Conservation (phyloP, 2,329 filamentous ascomycete species). For the Colletotrichum sp. region DNA sequence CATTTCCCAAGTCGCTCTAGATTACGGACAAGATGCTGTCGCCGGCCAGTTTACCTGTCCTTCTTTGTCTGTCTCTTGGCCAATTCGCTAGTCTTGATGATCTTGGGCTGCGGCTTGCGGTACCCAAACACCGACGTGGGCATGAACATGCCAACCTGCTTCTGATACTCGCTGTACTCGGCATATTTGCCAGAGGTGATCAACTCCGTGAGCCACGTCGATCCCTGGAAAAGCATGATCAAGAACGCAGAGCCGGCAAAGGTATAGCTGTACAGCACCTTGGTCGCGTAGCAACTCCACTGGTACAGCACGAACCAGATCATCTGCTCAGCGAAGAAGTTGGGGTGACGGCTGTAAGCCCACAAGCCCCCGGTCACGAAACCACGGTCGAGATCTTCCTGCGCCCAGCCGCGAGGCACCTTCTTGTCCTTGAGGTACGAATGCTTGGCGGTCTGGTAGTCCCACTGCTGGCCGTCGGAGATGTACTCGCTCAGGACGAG, state of each 20-base stretch:
- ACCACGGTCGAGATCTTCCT: constrained; percentile 84
- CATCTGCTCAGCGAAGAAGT: constrained; percentile 90
- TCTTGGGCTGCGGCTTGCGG: constrained; percentile 45
- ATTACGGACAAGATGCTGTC: not conserved
- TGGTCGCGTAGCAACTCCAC: constrained; percentile 81
- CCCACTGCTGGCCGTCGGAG: constrained; percentile 93
- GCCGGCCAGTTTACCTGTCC: constrained; percentile 26
- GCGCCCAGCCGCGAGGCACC: constrained; percentile 67
- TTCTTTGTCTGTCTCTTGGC: constrained; percentile 49
- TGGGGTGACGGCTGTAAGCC: constrained; percentile 89
- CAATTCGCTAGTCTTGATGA: constrained; percentile 57
- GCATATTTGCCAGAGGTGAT: constrained; percentile 85
- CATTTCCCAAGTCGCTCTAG: constrained; percentile 22
- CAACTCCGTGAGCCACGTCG: constrained; percentile 84
- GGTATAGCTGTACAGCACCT: constrained; percentile 79
- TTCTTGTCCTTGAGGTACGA: constrained; percentile 76
- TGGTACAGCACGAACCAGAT: constrained; percentile 90
- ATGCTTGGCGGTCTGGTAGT: constrained; percentile 82
- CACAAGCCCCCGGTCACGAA: constrained; percentile 87
- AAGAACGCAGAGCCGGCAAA: constrained; percentile 72
- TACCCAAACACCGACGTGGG: constrained; percentile 61
- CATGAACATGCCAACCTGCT: constrained; percentile 81
- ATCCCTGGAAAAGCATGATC: constrained; percentile 84
- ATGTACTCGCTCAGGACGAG: constrained; percentile 74
- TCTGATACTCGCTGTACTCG: constrained; percentile 86